Evolutionary conservation across 176 grass and related monocot species (phyloP), one percentile per base, ranked within the genome.

Genomic region (Rhipidocladum racemiflorum): DNA sequence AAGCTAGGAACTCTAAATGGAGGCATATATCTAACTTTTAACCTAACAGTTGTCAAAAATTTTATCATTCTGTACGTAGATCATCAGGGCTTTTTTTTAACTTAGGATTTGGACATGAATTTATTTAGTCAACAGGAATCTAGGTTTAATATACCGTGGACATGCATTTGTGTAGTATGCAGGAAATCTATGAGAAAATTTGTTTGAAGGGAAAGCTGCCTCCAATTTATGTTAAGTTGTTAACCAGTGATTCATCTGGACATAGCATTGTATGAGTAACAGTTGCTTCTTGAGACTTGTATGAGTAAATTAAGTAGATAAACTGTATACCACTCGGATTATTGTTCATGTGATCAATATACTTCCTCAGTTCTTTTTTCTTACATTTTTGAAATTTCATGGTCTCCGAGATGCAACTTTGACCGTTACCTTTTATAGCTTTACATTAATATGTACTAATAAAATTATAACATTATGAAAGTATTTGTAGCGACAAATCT

Each of bases 301-400:
- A 62, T 21, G 25, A 79, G 77, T 25, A 68, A 66, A 66, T 80
- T 8, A 36, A 35, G 10, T 82, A 66, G 43, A 65, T 79, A 49
- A 13, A 60, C 14, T 61, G 3, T 61, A 40, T 54, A 44, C 51
- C 2, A 18, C 38, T 57, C 1, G 11, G 32, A 9, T 34, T 28
- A 25, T 66, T 61, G 8, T 34, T 1, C 1, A 7, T 66, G 34
- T 53, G 46, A 39, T 46, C 7, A 24, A 6, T 69, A 49, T 40
- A 39, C 38, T 39, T 39, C 6, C 7, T 39, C 6, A 1, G 38
- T 7, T 39, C 38, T 39, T 39, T 39, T 39, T 39, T 36, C 6
- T 36, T 7, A 39, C 7, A 1, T 39, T 39, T 39, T 39, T 39
- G 38, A 39, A 39, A 39, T 39, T 39, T 39, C 6, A 9, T 9